Conservation (phyloP, 1,139 yeast genomes). For the Geotrichum phurueaensis region DNA sequence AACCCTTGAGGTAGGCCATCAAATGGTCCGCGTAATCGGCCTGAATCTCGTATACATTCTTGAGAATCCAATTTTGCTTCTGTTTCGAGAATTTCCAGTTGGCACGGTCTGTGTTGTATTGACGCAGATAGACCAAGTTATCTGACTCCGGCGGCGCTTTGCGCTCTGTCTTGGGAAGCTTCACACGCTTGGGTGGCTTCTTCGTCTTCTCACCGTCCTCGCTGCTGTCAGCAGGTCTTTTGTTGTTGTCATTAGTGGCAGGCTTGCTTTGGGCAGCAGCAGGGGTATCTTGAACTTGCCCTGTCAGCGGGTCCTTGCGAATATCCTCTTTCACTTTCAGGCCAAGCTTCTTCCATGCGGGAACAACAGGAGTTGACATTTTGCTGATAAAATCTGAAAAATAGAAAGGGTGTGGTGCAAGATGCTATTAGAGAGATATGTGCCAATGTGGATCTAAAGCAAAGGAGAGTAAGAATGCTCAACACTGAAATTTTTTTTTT, state of each 20-base stretch:
- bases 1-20: slow-evolving; percentile 53
- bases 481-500: neutral
- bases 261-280: slow-evolving; percentile 24
- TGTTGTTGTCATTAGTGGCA: neutral
- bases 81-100: slow-evolving; percentile 92
- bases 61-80: slow-evolving; percentile 87
- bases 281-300: slow-evolving; percentile 1
- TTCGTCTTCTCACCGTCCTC: slow-evolving; percentile 29
- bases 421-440: neutral
- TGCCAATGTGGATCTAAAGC: neutral
- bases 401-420: neutral
- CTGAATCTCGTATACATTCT: slow-evolving; percentile 52
- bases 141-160: slow-evolving; percentile 76
- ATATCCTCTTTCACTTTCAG: slow-evolving; percentile 44
- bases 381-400: neutral
- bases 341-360: slow-evolving; percentile 91
- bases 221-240: slow-evolving; percentile 32
- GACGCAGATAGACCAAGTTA: slow-evolving; percentile 68
- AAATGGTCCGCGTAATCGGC: slow-evolving; percentile 53
- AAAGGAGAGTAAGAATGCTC: neutral
- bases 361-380: slow-evolving; percentile 38
- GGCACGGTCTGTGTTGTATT: slow-evolving; percentile 52
- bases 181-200: slow-evolving; percentile 67
- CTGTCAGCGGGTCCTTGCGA: slow-evolving; percentile 11
- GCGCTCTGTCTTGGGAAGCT: slow-evolving; percentile 69